These are phyloP conservation scores for Raphanus raphanistrum DNA, from an alignment of 345 rosid genomes.

Conservation along the genomic window DNA sequence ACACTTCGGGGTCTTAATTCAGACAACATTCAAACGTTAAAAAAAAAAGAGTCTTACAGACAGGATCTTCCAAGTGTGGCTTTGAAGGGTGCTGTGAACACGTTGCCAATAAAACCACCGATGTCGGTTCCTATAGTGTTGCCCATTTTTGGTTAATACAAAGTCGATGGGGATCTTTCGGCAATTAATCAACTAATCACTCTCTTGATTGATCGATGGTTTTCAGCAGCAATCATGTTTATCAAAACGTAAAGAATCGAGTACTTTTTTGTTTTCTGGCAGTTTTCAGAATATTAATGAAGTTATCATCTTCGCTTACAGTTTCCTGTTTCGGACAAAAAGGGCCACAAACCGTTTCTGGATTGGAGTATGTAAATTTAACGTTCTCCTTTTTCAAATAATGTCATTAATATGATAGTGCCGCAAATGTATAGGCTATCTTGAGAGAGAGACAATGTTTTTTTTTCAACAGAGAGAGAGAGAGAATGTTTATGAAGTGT, in stretches of 20 bases:
- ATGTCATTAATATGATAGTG: background rate
- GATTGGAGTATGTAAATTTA: background rate
- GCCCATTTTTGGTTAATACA: slow-evolving; percentile 44
- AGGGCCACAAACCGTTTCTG: slow-evolving; percentile 12
- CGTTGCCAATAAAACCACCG: slow-evolving; percentile 56
- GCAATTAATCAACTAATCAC: background rate
- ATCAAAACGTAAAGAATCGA: slow-evolving; percentile 5
- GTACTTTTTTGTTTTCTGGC: background rate
- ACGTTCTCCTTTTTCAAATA: background rate
- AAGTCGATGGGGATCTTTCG: background rate
- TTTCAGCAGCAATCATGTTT: background rate
- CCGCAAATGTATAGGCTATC: background rate
- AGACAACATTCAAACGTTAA: slow-evolving; percentile 9
- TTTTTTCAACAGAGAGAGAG: too few species aligned
- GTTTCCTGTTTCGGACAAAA: background rate
- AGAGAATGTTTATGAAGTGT: background rate
- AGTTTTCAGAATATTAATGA: background rate
- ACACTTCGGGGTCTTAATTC: background rate
- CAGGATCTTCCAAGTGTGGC: slow-evolving; percentile 56
- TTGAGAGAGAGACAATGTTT: background rate
- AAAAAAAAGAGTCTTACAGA: slow-evolving; percentile 33
- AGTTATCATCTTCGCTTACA: slow-evolving; percentile 4
- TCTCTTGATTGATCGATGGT: background rate
- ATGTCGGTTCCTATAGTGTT: slow-evolving; percentile 46
- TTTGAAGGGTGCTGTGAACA: slow-evolving; percentile 62